Base-by-base conservation (phyloP, 2,329 filamentous ascomycete species). In the Fusarium sp. region DNA sequence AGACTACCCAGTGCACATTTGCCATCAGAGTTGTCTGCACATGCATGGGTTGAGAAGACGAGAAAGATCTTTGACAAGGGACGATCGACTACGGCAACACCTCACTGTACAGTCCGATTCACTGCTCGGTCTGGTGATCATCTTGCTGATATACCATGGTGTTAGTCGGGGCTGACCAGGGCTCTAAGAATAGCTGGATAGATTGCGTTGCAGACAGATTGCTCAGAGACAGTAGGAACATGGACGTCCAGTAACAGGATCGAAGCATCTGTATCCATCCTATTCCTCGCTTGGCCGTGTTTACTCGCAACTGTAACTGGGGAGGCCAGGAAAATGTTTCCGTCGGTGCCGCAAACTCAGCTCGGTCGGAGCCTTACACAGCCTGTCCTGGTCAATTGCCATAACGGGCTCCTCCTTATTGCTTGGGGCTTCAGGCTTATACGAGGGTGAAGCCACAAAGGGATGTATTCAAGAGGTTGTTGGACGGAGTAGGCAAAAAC, bases 261-360 rank as follows among this genome's bases (percentile, higher is more conserved):
- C 15, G 47, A 65, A 37, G 46, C 44, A 39, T 32, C 59, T n/a
- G 55, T 27, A 23, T 37, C 43, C 33, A 62, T 43, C 19, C 19
- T 35, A 22, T 53, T 30, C 41, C 58, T 57, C 33, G 52, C 49
- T 41, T 62, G 51, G 48, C 43, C 22, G 45, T 66, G 67, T 70
- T 70, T 65, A 30, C 61, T 46, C 37, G 17, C 46, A 41, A 23
- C 54, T 53, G 47, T 41, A 50, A 46, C 61, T 60, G 52, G 56
- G 56, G 56, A 62, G 50, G 17, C 27, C 9, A 30, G 58, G 35
- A 50, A 54, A 50, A 67, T 69, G 68, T 71, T 71, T 71, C 66
- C 50, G 47, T 47, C 47, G 33, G 52, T 41, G 56, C 54, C 47
- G 62, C 53, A 66, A 47, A 55, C 53, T 62, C 60, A 60, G 53